phyloP scores from a whole-genome alignment of 495 filamentous ascomycete species.

The Tuber indicum region DNA sequence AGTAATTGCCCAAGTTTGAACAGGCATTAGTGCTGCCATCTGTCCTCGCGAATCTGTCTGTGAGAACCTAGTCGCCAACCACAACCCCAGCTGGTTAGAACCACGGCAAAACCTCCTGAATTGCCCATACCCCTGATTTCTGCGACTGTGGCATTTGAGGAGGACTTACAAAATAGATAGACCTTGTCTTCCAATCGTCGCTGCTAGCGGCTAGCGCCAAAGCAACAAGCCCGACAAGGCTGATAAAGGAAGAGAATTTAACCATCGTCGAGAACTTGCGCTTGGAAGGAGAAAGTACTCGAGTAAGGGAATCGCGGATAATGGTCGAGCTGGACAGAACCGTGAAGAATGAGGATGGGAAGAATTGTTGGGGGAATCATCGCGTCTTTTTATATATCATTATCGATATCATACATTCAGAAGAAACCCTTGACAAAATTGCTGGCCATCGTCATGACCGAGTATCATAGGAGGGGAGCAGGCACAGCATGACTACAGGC shows the following conservation, averaged over 20 bases:
- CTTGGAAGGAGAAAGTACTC: not conserved
- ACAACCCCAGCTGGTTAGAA: not conserved
- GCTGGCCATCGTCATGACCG: not conserved
- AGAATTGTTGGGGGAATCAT: not conserved
- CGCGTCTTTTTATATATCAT: not conserved
- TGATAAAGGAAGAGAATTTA: not conserved
- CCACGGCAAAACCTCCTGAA: conserved; percentile 17
- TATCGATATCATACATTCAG: not conserved
- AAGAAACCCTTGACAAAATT: not conserved
- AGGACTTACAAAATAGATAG: conserved; percentile 38
- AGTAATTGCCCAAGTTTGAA: conserved; percentile 56
- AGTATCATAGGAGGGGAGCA: not conserved
- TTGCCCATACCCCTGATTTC: conserved; percentile 15
- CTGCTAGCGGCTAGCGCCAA: conserved; percentile 39
- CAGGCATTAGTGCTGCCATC: conserved; percentile 53
- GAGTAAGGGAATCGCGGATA: not conserved
- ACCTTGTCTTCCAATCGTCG: conserved; percentile 44
- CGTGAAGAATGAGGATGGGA: not conserved
- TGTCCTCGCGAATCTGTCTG: conserved; percentile 66
- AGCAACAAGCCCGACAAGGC: conserved; percentile 32
- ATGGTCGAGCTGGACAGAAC: not conserved
- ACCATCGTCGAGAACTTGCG: not conserved
- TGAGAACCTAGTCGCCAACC: conserved; percentile 46
- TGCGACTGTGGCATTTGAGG: not conserved
- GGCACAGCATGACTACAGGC: not conserved